A percentile compares a stretch with the other conserved stretches of the same genome.
Conservation (phyloP, 768 basidiomycete species). For the Podaxis sp. region DNA sequence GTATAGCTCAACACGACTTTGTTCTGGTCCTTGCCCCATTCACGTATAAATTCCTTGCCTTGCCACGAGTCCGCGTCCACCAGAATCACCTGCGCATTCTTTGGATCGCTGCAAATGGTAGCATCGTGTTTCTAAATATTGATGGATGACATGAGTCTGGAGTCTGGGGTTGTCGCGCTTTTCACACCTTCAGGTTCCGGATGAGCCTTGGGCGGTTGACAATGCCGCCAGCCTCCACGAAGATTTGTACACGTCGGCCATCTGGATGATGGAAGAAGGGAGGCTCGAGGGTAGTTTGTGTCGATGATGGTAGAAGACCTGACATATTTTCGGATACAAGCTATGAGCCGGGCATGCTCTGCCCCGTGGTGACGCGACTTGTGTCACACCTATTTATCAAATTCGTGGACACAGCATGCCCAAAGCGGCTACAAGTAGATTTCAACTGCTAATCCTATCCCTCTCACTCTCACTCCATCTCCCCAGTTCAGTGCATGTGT, state of each 20-base stretch:
- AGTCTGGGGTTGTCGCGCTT: not conserved
- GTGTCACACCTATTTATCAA: conserved; percentile 7
- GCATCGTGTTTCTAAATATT: conserved; percentile 53
- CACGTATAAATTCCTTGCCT: conserved; percentile 55
- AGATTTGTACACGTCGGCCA: conserved; percentile 46
- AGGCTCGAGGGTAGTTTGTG: conserved; percentile 9
- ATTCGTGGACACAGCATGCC: not conserved
- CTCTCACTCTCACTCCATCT: not conserved
- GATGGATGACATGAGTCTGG: conserved; percentile 7
- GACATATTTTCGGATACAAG: conserved; percentile 12
- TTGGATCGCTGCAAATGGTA: conserved; percentile 45
- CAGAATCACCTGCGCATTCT: conserved; percentile 54
- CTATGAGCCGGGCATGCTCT: not conserved
- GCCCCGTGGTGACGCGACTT: conserved; percentile 11
- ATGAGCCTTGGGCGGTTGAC: conserved; percentile 48
- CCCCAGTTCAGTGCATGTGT: conserved; percentile 10
- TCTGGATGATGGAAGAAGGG: conserved; percentile 37
- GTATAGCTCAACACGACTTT: conserved; percentile 52
- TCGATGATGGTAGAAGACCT: conserved; percentile 13
- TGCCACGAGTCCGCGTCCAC: conserved; percentile 52
- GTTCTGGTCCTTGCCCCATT: conserved; percentile 50
- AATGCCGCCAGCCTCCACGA: conserved; percentile 57
- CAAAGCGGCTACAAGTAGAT: not conserved
- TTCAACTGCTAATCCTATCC: not conserved
- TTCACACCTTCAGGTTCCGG: conserved; percentile 43